Percentiles rank a stretch among this genome's conserved stretches.
phyloP scores from a whole-genome alignment of 31 red algal genomes.

The Porphyra umbilicalis region DNA sequence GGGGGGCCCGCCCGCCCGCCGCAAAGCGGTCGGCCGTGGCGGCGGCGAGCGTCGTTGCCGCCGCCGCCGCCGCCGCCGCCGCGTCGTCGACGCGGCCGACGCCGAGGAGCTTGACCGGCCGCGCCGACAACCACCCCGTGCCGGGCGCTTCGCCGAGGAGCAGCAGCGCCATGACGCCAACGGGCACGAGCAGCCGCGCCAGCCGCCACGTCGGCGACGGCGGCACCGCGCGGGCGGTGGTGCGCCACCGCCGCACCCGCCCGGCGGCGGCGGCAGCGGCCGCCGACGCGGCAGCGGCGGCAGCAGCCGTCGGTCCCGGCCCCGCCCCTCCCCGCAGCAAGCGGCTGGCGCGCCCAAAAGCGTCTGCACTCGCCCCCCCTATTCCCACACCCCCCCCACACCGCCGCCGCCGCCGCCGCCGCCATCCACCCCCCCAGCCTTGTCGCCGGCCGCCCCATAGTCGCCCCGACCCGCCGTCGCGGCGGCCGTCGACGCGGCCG shows the following conservation, averaged over 20 bases:
- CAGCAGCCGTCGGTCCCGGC: background rate
- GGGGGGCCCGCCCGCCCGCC: background rate
- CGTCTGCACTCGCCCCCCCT: background rate
- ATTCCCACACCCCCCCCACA: background rate
- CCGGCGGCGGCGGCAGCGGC: background rate
- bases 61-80: background rate
- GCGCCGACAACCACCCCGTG: background rate
- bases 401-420: background rate
- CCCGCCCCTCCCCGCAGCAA: background rate
- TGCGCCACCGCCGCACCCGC: background rate
- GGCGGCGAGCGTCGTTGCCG: background rate
- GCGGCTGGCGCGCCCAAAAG: too few species aligned
- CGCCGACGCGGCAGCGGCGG: background rate
- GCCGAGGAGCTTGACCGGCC: too few species aligned
- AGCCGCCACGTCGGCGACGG: background rate
- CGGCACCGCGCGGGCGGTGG: background rate
- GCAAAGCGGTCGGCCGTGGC: background rate
- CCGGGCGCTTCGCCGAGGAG: background rate
- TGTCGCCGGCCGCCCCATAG: background rate
- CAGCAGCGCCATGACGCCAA: background rate
- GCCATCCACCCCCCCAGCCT: background rate
- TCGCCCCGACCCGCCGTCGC: too few species aligned
- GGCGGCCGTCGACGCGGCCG: background rate
- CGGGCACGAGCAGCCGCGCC: background rate
- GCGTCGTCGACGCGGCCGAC: background rate